A percentile compares a stretch with the other conserved stretches of the same genome.
Conservation (phyloP, 805 yeast species). For the Wickerhamiella qilinensis region DNA sequence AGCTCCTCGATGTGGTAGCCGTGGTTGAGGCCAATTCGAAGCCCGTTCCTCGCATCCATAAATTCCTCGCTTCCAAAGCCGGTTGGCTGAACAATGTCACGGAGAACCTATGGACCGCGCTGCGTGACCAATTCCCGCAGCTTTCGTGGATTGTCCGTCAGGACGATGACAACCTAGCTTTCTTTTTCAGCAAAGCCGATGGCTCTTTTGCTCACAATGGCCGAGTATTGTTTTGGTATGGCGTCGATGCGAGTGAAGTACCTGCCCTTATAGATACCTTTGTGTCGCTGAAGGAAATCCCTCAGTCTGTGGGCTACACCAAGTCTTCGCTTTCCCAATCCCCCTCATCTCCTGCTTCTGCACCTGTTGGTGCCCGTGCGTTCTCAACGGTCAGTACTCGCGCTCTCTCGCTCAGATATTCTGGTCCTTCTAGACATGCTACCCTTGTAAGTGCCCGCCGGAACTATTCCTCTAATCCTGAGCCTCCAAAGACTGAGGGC, state of each 20-base stretch:
- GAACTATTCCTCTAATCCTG: conserved; percentile 33
- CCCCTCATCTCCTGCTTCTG: conserved; percentile 1
- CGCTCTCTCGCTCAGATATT: background rate
- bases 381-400: conserved; percentile 13
- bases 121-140: conserved; percentile 53
- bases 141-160: conserved; percentile 85
- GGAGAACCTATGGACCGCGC: conserved; percentile 77
- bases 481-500: conserved; percentile 56
- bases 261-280: conserved; percentile 44
- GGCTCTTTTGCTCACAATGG: conserved; percentile 90
- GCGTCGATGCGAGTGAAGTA: conserved; percentile 47
- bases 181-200: conserved; percentile 86
- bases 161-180: conserved; percentile 75
- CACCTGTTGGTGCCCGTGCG: conserved; percentile 12
- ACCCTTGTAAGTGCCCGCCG: conserved; percentile 7
- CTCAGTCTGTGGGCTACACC: conserved; percentile 8
- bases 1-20: conserved; percentile 87
- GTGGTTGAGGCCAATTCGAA: conserved; percentile 41
- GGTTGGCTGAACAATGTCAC: conserved; percentile 98
- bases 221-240: conserved; percentile 87
- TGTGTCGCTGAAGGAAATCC: conserved; percentile 7
- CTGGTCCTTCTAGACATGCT: conserved; percentile 1
- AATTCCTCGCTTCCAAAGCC: conserved; percentile 68
- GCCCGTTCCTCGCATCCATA: conserved; percentile 53
- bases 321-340: conserved; percentile 3